Base-by-base conservation (phyloP, 2,329 filamentous ascomycete species). In the Xylariomycetidae sp. region DNA sequence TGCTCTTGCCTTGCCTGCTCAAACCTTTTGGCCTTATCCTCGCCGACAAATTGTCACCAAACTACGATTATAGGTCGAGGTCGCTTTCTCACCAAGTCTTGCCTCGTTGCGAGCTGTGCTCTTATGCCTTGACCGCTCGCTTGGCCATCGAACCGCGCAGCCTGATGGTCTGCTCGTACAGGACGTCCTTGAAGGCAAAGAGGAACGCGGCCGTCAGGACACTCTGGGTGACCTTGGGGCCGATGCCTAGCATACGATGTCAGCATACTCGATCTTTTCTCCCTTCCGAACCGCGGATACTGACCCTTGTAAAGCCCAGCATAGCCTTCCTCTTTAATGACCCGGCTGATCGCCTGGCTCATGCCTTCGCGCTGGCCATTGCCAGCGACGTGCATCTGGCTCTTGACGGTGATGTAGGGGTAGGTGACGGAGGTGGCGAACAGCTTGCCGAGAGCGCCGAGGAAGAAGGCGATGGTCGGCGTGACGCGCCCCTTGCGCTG, bases 321-420 rank as follows among this genome's bases (percentile, higher is more conserved):
- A 56, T 88, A 94, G n/a, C 92, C 92, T 63, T 96, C 90, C 56
- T 95, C 85, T 45, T 67, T 74, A 40, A 95, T 73, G 39, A 96
- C 89, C 40, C 82, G 75, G 54, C 73, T 79, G 55, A 98, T 74
- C 29, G 80, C 85, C 46, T 79, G 74, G 33, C 80, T 71, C 72
- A 95, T 83, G 47, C 82, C 84, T 64, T 93, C 84, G 63, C 83
- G 83, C n/a, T 76, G 74, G 42, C 79, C 79, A 52, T 78, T 79
- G 42, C 74, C 79, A 18, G 89, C 87, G 40, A 98, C 87, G 60
- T 98, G 92, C 79, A 95, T 95, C 58, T 87, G 79, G 63, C 88
- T 94, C 79, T 98, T 98, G 53, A 98, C 84, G 4, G 92, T 98
- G 59, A 98, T 96, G 59, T 98, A 98, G 9, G 92, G 92, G 61